phyloP scores from a whole-genome alignment of 257 asterid genomes.

The Cinchona pubescens region DNA sequence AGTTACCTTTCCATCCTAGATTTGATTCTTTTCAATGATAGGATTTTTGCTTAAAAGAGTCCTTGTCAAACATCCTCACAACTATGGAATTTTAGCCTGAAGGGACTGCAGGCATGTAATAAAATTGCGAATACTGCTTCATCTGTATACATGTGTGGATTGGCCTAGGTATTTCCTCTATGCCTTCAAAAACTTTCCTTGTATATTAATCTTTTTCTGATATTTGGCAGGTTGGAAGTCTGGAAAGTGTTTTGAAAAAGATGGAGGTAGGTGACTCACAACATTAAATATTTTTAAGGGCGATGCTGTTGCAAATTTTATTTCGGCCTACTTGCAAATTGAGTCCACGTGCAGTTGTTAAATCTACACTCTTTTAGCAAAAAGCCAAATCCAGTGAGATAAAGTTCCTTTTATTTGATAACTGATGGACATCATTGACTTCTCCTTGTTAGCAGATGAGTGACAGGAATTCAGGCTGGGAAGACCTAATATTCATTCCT shows the following conservation, averaged over 20 bases:
- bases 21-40: too few relatives aligned
- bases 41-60: too few relatives aligned
- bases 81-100: background rate
- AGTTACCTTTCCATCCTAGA: background rate
- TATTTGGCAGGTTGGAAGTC: conserved; percentile 78
- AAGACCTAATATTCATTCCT: conserved; percentile 84
- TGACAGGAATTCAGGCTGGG: conserved; percentile 81
- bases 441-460: conserved; percentile 45
- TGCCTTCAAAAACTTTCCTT: background rate
- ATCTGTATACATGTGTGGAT: background rate
- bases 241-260: conserved; percentile 89
- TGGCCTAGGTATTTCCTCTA: too few relatives aligned
- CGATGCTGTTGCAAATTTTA: background rate
- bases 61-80: too few relatives aligned
- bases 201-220: background rate
- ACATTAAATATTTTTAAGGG: background rate
- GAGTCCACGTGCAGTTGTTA: background rate
- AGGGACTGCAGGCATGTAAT: background rate
- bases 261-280: conserved; percentile 49
- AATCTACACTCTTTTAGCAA: background rate
- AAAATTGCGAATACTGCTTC: background rate
- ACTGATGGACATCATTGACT: background rate
- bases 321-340: background rate
- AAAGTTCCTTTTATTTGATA: background rate
- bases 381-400: background rate